phyloP scores from a whole-genome alignment of 2,329 filamentous ascomycete genomes.

The Neofusicoccum kwambonambiense region DNA sequence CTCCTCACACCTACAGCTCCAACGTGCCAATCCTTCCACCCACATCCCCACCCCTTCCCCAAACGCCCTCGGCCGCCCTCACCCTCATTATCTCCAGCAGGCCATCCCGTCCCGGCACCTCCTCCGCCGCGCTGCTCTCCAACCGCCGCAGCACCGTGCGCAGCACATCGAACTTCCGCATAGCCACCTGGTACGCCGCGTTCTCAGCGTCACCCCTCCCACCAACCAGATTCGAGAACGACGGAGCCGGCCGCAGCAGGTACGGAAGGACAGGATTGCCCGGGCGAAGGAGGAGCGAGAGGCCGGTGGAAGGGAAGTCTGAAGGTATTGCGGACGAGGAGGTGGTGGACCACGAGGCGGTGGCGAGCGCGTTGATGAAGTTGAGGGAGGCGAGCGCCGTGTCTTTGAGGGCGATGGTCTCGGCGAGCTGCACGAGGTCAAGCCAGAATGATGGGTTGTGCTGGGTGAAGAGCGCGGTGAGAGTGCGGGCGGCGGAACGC shows the following conservation, averaged over 20 bases:
- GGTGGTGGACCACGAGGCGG: slow-evolving; percentile 53
- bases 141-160: slow-evolving; percentile 49
- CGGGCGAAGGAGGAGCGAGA: slow-evolving; percentile 53
- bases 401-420: slow-evolving; percentile 57
- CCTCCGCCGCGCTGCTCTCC: slow-evolving; percentile 29
- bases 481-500: slow-evolving; percentile 52
- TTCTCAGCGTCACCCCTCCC: slow-evolving; percentile 58
- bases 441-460: slow-evolving; percentile 53
- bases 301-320: slow-evolving; percentile 41
- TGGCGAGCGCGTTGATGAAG: slow-evolving; percentile 53
- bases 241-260: slow-evolving; percentile 56
- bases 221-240: slow-evolving; percentile 58
- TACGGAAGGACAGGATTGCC: slow-evolving; percentile 55
- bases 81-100: slow-evolving; percentile 43
- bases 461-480: slow-evolving; percentile 56
- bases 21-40: slow-evolving; percentile 48
- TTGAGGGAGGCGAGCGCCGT: slow-evolving; percentile 55
- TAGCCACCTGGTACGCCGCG: slow-evolving; percentile 57
- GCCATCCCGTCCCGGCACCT: slow-evolving; percentile 28
- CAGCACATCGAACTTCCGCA: slow-evolving; percentile 57
- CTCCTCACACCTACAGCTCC: slow-evolving; percentile 32
- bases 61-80: slow-evolving; percentile 43
- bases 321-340: slow-evolving; percentile 40
- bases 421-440: slow-evolving; percentile 53
- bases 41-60: slow-evolving; percentile 40